These are phyloP conservation scores for Ustilaginoidea virens DNA, from an alignment of 2,329 filamentous ascomycete species.

Conservation along the genomic window DNA sequence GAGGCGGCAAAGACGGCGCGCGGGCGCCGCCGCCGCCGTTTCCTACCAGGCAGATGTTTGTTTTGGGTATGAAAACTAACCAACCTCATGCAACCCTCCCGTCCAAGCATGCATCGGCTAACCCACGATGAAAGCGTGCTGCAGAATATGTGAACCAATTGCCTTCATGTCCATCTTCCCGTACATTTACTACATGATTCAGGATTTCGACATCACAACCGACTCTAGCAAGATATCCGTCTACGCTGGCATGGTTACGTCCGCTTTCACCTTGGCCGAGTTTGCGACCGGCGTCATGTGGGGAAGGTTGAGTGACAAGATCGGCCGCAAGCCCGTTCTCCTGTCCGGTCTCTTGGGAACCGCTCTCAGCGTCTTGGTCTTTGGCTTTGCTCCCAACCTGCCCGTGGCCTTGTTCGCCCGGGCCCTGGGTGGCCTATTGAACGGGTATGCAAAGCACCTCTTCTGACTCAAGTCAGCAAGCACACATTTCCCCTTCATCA, in stretches of 20 bases:
- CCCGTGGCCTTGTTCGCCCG: constrained; percentile 74
- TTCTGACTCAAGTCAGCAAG: too few species aligned
- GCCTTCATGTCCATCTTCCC: constrained; percentile 99
- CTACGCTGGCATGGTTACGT: constrained; percentile 92
- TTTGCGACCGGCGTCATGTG: constrained; percentile 86
- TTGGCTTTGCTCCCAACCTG: constrained; percentile 77
- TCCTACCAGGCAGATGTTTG: constrained; percentile 32
- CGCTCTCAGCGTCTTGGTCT: constrained; percentile 79
- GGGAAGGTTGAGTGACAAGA: constrained; percentile 80
- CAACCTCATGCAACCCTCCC: not conserved
- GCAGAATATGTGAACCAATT: constrained; percentile 94
- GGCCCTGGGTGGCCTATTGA: constrained; percentile 77
- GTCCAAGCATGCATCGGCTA: not conserved
- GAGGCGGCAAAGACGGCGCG: constrained; percentile 10
- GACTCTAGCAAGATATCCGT: constrained; percentile 70
- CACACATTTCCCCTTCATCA: too few species aligned
- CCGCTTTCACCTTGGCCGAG: constrained; percentile 88
- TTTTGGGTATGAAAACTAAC: constrained; percentile 28
- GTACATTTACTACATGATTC: constrained; percentile 95
- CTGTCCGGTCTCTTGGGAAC: constrained; percentile 83
- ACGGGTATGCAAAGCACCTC: constrained; percentile 68
- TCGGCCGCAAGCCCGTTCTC: constrained; percentile 86
- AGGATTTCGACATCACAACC: constrained; percentile 74
- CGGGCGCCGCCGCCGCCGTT: constrained; percentile 18
- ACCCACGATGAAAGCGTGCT: constrained; percentile 47